Conservation (phyloP, 352 stramenopile genomes). For the Globisporangium barbulae region DNA sequence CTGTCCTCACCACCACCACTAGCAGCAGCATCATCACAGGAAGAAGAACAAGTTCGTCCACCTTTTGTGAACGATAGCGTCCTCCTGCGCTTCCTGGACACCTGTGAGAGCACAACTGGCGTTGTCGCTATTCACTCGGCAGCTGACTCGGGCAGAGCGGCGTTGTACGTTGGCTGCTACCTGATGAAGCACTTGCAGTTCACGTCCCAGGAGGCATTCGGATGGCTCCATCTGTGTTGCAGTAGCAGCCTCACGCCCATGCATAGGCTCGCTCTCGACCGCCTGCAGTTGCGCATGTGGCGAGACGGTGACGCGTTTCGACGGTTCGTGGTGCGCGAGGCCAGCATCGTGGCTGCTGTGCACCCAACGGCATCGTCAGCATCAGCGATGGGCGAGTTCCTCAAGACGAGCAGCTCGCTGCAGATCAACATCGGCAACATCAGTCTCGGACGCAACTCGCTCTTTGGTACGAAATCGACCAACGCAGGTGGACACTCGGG, state of each 20-base stretch:
- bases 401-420: background rate
- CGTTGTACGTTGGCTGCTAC: conserved; percentile 96
- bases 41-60: conserved; percentile 44
- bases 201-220: conserved; percentile 93
- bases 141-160: conserved; percentile 82
- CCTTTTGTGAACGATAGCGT: conserved; percentile 60
- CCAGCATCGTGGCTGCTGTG: background rate
- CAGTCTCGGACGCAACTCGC: conserved; percentile 42
- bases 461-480: conserved; percentile 41
- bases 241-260: conserved; percentile 80
- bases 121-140: conserved; percentile 65
- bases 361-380: background rate
- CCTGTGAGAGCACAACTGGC: conserved; percentile 73
- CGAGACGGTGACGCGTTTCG: conserved; percentile 42
- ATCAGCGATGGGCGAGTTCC: background rate
- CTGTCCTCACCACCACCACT: conserved; percentile 60
- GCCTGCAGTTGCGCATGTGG: conserved; percentile 84
- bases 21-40: conserved; percentile 51
- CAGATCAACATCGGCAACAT: conserved; percentile 72
- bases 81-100: conserved; percentile 81
- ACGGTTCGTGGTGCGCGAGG: conserved; percentile 17
- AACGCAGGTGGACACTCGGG: conserved; percentile 15
- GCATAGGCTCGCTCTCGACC: conserved; percentile 89
- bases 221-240: conserved; percentile 94
- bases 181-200: conserved; percentile 98